Percentiles rank a stretch among this genome's conserved stretches.
phyloP scores from a whole-genome alignment of 148 eudicot genomes.

The Limonium bicolor region DNA sequence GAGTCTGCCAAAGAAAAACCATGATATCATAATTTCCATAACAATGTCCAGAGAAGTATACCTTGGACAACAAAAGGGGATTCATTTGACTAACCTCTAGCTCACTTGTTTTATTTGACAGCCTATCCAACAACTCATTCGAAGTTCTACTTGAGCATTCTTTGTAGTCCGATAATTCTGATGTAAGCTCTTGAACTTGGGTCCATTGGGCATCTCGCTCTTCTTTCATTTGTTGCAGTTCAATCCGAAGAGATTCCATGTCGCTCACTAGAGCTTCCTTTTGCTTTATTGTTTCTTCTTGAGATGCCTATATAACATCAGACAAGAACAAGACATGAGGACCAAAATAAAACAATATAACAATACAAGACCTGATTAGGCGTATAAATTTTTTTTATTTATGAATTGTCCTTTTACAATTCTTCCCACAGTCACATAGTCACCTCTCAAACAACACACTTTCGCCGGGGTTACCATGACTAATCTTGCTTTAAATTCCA shows the following conservation, averaged over 20 bases:
- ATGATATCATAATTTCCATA: too few relatives aligned
- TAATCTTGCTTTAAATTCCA: too few relatives aligned
- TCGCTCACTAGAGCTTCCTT: conserved; percentile 61
- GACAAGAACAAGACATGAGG: not conserved
- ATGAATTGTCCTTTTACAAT: too few relatives aligned
- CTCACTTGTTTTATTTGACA: conserved; percentile 43
- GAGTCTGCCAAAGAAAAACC: conserved; percentile 29
- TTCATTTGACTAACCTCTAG: conserved; percentile 42
- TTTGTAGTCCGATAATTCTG: conserved; percentile 50
- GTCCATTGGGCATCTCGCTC: conserved; percentile 64
- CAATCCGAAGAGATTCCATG: conserved; percentile 49
- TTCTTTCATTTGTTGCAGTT: conserved; percentile 64
- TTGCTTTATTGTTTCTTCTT: conserved; percentile 58
- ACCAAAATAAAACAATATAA: too few relatives aligned
- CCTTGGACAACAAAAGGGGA: not conserved
- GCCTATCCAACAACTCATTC: conserved; percentile 46
- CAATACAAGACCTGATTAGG: too few relatives aligned
- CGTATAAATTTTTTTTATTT: too few relatives aligned
- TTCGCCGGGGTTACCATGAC: too few relatives aligned
- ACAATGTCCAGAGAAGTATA: not conserved
- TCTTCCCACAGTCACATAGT: too few relatives aligned
- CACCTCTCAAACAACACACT: too few relatives aligned
- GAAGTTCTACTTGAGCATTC: conserved; percentile 49
- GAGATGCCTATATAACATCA: conserved; percentile 32
- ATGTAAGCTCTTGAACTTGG: conserved; percentile 38